phyloP scores from a whole-genome alignment of 2,329 filamentous ascomycete genomes.

The Botryotinia narcissicola region DNA sequence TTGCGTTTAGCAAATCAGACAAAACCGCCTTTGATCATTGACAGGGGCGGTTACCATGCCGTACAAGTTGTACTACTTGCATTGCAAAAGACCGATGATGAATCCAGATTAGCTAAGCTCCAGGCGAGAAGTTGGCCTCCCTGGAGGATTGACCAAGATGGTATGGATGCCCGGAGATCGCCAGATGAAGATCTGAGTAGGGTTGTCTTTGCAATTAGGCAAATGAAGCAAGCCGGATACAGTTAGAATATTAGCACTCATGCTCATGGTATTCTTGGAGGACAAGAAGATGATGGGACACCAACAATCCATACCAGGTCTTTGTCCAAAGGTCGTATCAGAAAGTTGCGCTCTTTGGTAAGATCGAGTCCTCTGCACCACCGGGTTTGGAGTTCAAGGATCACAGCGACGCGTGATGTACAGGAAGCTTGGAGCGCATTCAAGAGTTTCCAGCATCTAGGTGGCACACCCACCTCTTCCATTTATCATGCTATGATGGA shows the following conservation, averaged over 20 bases:
- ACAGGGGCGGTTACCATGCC: conserved; percentile 51
- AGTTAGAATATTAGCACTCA: conserved; percentile 45
- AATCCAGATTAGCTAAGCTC: conserved; percentile 49
- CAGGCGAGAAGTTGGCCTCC: conserved; percentile 59
- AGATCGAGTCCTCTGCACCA: conserved; percentile 8
- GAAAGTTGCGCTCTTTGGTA: conserved; percentile 15
- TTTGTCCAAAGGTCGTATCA: conserved; percentile 26
- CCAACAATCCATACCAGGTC: conserved; percentile 57
- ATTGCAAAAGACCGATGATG: conserved; percentile 51
- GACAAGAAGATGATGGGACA: conserved; percentile 48
- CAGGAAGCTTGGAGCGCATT: conserved; percentile 58
- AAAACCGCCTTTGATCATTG: conserved; percentile 50
- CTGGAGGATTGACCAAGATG: conserved; percentile 56
- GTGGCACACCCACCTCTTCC: conserved; percentile 41
- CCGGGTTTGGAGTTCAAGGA: conserved; percentile 52
- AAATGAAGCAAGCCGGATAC: conserved; percentile 58
- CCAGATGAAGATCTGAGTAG: conserved; percentile 54
- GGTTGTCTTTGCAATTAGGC: conserved; percentile 50
- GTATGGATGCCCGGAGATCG: conserved; percentile 55
- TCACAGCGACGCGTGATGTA: conserved; percentile 58
- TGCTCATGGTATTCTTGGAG: conserved; percentile 53
- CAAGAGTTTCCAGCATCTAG: conserved; percentile 37
- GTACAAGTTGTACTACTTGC: conserved; percentile 54
- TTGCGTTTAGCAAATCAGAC: conserved; percentile 51
- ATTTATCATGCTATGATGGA: conserved; percentile 61